Evolutionary conservation across 257 asterid genomes (phyloP), one percentile per base, ranked within the genome.

Genomic region (Rauvolfia tetraphylla): DNA sequence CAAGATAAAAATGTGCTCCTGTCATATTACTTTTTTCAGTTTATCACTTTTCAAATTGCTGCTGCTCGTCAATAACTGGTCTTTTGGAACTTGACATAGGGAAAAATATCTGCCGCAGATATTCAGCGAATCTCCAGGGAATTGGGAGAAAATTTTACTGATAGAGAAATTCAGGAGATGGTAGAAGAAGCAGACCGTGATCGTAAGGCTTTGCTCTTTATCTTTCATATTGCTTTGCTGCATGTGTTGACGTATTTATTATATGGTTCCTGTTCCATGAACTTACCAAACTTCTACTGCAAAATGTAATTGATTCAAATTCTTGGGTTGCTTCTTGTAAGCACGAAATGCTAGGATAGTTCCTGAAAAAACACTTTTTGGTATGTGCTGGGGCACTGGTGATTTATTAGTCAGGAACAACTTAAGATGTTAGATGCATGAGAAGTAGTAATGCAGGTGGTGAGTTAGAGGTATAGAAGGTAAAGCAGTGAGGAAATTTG

Each of bases 151-250:
- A 79, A 80, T 36, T 92, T 95, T 78, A 81, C 91, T 9, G 91
- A 84, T 13, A 88, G 73, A 80, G 98, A 95, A 85, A 89, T 95
- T 76, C 97, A 88, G 80, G 98, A 91, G 80, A 95, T 95, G 99
- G 83, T 93, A 71, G 92, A 85, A n/a, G 97, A 88, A 83, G 98
- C 99, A 44, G 98, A 95, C 73, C 92, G 92, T 54, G 99, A 95
- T 59, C 87, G 99, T 95, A 90, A 89, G 92, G 83, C 81, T 76
- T n/a, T 81, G 70, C 69, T 75, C 7, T 70, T 61, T 73, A 34
- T 49, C 54, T 70, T 25, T 38, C 75, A 56, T 44, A 70, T 59
- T 54, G 63, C 46, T 63, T 79, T n/a, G 39, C 42, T 61, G 7
- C 71, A 39, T 25, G 62, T 44, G 27, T 62, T 41, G 57, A 38